Evolutionary conservation across 345 rosid species (phyloP).

Genomic region (Sisymbrium irio): DNA sequence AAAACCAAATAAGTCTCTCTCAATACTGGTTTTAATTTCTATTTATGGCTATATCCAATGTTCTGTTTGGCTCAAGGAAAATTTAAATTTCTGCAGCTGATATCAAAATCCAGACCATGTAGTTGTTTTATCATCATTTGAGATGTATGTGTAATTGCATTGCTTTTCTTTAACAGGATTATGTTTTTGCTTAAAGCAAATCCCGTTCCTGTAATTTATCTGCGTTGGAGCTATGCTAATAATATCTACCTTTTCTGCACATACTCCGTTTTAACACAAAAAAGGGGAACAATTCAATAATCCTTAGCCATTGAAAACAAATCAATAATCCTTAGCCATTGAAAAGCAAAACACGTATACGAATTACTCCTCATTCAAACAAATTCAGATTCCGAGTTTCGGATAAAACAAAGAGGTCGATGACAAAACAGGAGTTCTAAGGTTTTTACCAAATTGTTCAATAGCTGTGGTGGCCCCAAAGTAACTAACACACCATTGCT

Average conservation of each 20-base stretch:
- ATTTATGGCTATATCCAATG: slow-evolving; percentile 3
- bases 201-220: slow-evolving; percentile 25
- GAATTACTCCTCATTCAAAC: neutral
- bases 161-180: slow-evolving; percentile 13
- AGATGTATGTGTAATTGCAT: slow-evolving; percentile 19
- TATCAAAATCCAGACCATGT: slow-evolving; percentile 21
- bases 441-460: slow-evolving; percentile 34
- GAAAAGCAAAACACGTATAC: neutral
- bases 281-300: slow-evolving; percentile 1
- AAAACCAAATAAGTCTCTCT: slow-evolving; percentile 34
- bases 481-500: slow-evolving; percentile 32
- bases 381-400: slow-evolving; percentile 1
- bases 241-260: slow-evolving; percentile 12
- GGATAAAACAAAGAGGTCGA: slow-evolving; percentile 28
- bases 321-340: neutral
- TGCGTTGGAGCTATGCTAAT: slow-evolving; percentile 25
- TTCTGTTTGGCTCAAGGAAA: neutral
- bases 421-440: slow-evolving; percentile 31
- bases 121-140: neutral
- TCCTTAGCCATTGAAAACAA: neutral
- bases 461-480: slow-evolving; percentile 41
- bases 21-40: neutral
- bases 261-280: slow-evolving; percentile 20
- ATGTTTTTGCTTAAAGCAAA: slow-evolving; percentile 26
- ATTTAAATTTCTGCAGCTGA: neutral